These are phyloP conservation scores for Alloteropsis semialata DNA, from an alignment of 176 grass and related monocot species.

Conservation along the genomic window DNA sequence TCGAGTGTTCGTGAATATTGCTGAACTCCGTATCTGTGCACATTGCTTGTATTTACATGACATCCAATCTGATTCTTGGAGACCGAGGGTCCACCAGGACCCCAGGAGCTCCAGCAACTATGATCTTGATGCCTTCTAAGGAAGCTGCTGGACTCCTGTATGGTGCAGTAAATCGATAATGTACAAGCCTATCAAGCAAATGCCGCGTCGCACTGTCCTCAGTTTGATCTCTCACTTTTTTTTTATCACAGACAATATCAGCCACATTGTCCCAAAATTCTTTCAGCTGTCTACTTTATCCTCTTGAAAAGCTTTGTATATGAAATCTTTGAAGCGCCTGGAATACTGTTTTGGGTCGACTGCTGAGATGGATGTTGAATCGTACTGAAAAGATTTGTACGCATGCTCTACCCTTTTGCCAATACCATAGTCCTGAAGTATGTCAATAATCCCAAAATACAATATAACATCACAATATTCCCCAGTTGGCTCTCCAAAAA, in stretches of 20 bases:
- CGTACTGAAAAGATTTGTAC: slow-evolving; percentile 84
- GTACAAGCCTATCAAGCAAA: slow-evolving; percentile 15
- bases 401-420: slow-evolving; percentile 85
- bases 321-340: slow-evolving; percentile 81
- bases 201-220: neutral
- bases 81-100: neutral
- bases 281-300: slow-evolving; percentile 49
- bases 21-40: slow-evolving; percentile 47
- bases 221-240: slow-evolving; percentile 20
- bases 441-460: slow-evolving; percentile 91
- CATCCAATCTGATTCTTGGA: slow-evolving; percentile 16
- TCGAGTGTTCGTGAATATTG: slow-evolving; percentile 47
- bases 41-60: slow-evolving; percentile 60
- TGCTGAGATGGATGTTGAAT: slow-evolving; percentile 78
- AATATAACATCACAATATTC: slow-evolving; percentile 80
- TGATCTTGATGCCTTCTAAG: slow-evolving; percentile 8
- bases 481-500: slow-evolving; percentile 69
- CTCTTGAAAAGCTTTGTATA: slow-evolving; percentile 85
- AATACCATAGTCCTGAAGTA: slow-evolving; percentile 93
- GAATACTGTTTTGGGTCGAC: slow-evolving; percentile 86
- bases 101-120: slow-evolving; percentile 7
- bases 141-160: slow-evolving; percentile 22
- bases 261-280: neutral
- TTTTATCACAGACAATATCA: slow-evolving; percentile 5
- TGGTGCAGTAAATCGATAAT: slow-evolving; percentile 13